These are phyloP conservation scores for rapeseed (Brassica napus) DNA, from an alignment of 345 rosid genomes.

Conservation along the genomic window Da-Ae NC_063445.1:510001-510500, in stretches of 20 bases:
- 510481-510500: conserved; percentile 40
- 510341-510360: conserved; percentile 16
- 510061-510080: conserved; percentile 57
- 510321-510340: conserved; percentile 16
- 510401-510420: background rate
- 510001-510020: conserved; percentile 31
- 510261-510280: conserved; percentile 45
- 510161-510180: conserved; percentile 73
- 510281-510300: conserved; percentile 2
- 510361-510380: conserved; percentile 8
- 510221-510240: conserved; percentile 39
- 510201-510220: conserved; percentile 38
- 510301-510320: conserved; percentile 4
- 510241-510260: conserved; percentile 31
- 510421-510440: background rate
- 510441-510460: background rate
- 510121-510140: conserved; percentile 78
- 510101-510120: conserved; percentile 65
- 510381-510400: conserved; percentile 13
- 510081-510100: conserved; percentile 49
- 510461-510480: conserved; percentile 10
- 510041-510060: conserved; percentile 62
- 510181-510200: conserved; percentile 43
- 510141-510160: conserved; percentile 51
- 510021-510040: conserved; percentile 42